Conservation (phyloP, 2,329 filamentous ascomycete species). For the Domatiomyces globalis region DNA sequence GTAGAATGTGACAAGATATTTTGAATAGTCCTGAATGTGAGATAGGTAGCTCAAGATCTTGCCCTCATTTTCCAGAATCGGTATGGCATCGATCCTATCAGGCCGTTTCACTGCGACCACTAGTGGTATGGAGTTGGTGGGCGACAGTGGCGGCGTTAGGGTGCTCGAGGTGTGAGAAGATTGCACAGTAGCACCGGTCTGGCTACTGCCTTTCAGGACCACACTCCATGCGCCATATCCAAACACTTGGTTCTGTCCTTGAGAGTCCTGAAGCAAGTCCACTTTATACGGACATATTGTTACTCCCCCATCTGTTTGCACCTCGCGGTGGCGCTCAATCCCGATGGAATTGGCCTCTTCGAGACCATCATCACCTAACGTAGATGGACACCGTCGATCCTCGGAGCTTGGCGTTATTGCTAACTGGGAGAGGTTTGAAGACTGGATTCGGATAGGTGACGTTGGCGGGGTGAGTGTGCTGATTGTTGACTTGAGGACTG, state of each 20-base stretch:
- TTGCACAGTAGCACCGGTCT: not conserved
- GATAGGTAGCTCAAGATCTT: constrained; percentile 28
- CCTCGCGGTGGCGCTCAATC: not conserved
- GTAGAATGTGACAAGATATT: constrained; percentile 31
- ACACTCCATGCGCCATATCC: constrained; percentile 35
- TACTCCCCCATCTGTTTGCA: constrained; percentile 1
- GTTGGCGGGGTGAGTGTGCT: constrained; percentile 12
- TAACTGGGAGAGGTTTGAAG: constrained; percentile 5
- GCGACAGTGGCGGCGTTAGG: constrained; percentile 25
- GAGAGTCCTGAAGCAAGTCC: constrained; percentile 11
- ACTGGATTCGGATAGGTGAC: constrained; percentile 6
- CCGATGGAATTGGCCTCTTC: not conserved
- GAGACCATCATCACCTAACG: not conserved
- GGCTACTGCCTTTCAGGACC: constrained; percentile 28
- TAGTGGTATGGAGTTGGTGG: constrained; percentile 6
- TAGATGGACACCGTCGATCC: too few species aligned
- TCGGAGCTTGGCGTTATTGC: not conserved
- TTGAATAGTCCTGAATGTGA: constrained; percentile 21
- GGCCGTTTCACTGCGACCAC: constrained; percentile 34
- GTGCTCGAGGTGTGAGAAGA: constrained; percentile 11
- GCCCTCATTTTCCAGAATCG: constrained; percentile 31
- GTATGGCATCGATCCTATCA: constrained; percentile 26
- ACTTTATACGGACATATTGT: constrained; percentile 14
- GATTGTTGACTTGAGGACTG: not conserved
- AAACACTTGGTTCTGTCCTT: constrained; percentile 24